A percentile compares a stretch with the other conserved stretches of the same genome.
Evolutionary conservation across 1,284 basidiomycete genomes (phyloP).

Genomic region (Moniliella sp.): DNA sequence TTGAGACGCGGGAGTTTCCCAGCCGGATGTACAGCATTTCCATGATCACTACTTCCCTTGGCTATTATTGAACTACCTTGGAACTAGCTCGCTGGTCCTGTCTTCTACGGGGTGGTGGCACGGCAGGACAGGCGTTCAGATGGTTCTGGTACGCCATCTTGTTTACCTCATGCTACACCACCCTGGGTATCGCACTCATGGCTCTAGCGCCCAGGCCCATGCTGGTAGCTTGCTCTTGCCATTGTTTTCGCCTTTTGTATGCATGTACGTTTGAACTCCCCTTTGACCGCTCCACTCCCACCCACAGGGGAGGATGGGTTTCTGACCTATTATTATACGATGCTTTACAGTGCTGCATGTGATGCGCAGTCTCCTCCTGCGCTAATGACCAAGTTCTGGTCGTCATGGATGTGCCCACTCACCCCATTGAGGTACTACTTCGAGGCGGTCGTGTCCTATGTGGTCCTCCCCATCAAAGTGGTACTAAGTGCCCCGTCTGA

Average conservation of each 20-base stretch:
- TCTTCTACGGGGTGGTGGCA: slow-evolving; percentile 22
- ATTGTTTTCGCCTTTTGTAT: no score
- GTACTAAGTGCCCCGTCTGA: slow-evolving; percentile 36
- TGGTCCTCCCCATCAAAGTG: slow-evolving; percentile 28
- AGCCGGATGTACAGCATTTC: slow-evolving; percentile 71
- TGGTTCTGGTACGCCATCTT: no score
- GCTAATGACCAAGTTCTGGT: slow-evolving; percentile 33
- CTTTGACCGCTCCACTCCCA: no score
- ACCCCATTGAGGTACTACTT: slow-evolving; percentile 48
- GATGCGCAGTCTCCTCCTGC: slow-evolving; percentile 43
- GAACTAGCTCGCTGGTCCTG: slow-evolving; percentile 17
- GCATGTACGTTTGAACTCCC: no score
- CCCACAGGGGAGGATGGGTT: no score
- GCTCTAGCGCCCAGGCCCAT: no score
- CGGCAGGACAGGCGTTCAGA: no score
- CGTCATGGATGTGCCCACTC: slow-evolving; percentile 38
- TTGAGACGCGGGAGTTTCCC: slow-evolving; percentile 51
- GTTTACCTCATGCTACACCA: slow-evolving; percentile 18
- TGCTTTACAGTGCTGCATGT: slow-evolving; percentile 46
- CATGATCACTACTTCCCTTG: slow-evolving; percentile 38
- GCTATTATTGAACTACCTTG: slow-evolving; percentile 35
- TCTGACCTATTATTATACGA: no score
- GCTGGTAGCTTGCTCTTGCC: no score
- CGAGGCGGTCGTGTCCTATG: slow-evolving; percentile 35
- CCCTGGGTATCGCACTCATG: slow-evolving; percentile 39